These are phyloP conservation scores for Aspergillus candidus DNA, from an alignment of 2,329 filamentous ascomycete genomes.

Conservation along the genomic window DNA sequence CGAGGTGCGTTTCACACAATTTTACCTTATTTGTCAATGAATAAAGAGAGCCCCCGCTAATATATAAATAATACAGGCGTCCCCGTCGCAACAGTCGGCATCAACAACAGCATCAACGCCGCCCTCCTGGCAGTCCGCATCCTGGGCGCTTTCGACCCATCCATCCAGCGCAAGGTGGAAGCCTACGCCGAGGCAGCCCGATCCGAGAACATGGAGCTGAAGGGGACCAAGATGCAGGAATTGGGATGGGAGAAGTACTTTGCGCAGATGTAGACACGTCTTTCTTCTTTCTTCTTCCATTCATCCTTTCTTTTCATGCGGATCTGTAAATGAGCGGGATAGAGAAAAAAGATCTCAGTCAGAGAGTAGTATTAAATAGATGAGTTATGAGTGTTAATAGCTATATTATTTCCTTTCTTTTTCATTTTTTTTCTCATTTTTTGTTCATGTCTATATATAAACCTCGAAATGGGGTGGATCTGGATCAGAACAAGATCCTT, in stretches of 20 bases:
- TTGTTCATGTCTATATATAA: too few relatives aligned
- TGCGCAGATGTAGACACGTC: constrained; percentile 33
- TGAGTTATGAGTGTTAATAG: neutral
- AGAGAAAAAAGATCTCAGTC: too few relatives aligned
- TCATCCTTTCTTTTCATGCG: too few relatives aligned
- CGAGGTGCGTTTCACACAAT: constrained; percentile 36
- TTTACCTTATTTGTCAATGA: neutral
- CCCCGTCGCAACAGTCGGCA: constrained; percentile 69
- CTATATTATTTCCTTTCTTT: neutral
- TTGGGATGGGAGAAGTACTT: constrained; percentile 42
- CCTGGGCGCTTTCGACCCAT: constrained; percentile 48
- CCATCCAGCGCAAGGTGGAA: constrained; percentile 38
- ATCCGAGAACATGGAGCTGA: constrained; percentile 38
- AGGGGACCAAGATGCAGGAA: constrained; percentile 39
- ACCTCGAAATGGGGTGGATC: too few relatives aligned
- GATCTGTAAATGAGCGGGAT: too few relatives aligned
- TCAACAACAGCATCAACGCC: constrained; percentile 75
- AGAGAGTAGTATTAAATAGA: neutral
- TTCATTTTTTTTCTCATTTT: too few relatives aligned
- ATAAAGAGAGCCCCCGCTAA: constrained; percentile 11
- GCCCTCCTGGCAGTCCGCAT: constrained; percentile 66
- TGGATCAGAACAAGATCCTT: too few relatives aligned
- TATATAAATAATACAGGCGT: constrained; percentile 47
- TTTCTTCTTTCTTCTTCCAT: too few relatives aligned
- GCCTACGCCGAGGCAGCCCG: constrained; percentile 38